Percentiles rank a stretch among this genome's conserved stretches.
phyloP scores from a whole-genome alignment of 257 asterid species.

The Solanum etuberosum region DNA sequence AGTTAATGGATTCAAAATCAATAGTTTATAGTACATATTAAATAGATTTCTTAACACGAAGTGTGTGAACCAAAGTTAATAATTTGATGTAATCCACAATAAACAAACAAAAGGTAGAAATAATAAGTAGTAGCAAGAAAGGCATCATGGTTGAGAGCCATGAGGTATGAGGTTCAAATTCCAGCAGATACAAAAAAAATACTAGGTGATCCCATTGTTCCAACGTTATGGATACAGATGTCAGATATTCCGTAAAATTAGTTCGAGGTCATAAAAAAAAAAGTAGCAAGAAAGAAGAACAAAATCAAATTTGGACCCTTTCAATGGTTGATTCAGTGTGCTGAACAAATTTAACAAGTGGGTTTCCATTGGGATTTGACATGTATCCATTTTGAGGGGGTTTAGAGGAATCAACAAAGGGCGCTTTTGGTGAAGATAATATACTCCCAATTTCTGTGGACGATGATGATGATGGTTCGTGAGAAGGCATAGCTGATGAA shows the following conservation, averaged over 20 bases:
- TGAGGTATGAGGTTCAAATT: background rate
- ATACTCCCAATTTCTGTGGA: slow-evolving; percentile 22
- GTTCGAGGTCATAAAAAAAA: background rate
- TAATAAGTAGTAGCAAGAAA: background rate
- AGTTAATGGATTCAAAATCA: background rate
- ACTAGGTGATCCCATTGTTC: background rate
- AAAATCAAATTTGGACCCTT: slow-evolving; percentile 32
- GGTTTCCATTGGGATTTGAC: slow-evolving; percentile 38
- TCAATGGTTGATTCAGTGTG: slow-evolving; percentile 64
- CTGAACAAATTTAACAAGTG: slow-evolving; percentile 39
- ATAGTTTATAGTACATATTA: background rate
- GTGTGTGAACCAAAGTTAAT: background rate
- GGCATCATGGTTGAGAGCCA: background rate
- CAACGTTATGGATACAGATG: background rate
- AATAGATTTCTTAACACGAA: background rate
- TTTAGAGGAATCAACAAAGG: slow-evolving; percentile 24
- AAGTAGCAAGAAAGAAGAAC: background rate
- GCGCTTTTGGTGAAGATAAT: slow-evolving; percentile 14
- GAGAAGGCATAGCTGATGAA: slow-evolving; percentile 29
- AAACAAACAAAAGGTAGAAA: background rate
- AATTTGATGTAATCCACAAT: background rate
- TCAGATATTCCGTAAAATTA: too few relatives aligned
- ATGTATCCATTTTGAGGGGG: slow-evolving; percentile 16
- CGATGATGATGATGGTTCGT: slow-evolving; percentile 34
- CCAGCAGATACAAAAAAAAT: too few relatives aligned